These are phyloP conservation scores for Berberis thunbergii DNA, from an alignment of 164 flowering plant species.

Conservation along the genomic window DNA sequence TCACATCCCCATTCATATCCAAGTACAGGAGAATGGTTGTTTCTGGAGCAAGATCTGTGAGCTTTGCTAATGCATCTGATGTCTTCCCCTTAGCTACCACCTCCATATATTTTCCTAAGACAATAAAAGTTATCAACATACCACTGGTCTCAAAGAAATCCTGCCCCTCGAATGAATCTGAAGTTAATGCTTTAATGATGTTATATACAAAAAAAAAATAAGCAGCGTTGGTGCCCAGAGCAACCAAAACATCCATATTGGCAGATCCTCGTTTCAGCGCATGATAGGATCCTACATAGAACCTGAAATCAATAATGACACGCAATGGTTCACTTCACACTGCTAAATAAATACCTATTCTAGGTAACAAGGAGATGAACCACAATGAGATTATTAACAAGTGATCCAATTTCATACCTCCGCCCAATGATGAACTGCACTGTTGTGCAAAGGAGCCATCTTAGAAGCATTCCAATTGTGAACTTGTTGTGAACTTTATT, in stretches of 20 bases:
- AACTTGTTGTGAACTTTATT: conserved; percentile 61
- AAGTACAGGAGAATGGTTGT: conserved; percentile 51
- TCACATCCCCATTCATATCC: conserved; percentile 49
- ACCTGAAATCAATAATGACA: conserved; percentile 36
- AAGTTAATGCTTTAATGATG: conserved; percentile 47
- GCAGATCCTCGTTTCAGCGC: conserved; percentile 70
- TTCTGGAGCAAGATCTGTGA: conserved; percentile 79
- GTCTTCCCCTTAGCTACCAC: conserved; percentile 88
- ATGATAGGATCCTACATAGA: conserved; percentile 79
- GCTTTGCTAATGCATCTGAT: conserved; percentile 85
- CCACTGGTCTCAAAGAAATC: conserved; percentile 95
- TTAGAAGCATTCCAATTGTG: conserved; percentile 65
- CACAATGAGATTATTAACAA: neutral
- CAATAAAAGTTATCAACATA: conserved; percentile 91
- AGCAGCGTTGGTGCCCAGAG: conserved; percentile 98
- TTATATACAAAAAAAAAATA: conserved; percentile 76
- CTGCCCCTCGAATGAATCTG: conserved; percentile 66
- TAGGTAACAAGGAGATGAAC: neutral
- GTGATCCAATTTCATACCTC: conserved; percentile 34
- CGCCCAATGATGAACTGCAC: conserved; percentile 81
- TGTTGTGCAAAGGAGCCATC: conserved; percentile 84
- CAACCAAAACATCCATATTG: conserved; percentile 94
- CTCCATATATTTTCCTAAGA: conserved; percentile 86
- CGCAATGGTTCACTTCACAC: neutral
- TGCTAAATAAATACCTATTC: neutral